Percentiles rank a stretch among this genome's conserved stretches.
phyloP scores from a whole-genome alignment of 2,329 filamentous ascomycete species.

The Mollisiaceae sp. region DNA sequence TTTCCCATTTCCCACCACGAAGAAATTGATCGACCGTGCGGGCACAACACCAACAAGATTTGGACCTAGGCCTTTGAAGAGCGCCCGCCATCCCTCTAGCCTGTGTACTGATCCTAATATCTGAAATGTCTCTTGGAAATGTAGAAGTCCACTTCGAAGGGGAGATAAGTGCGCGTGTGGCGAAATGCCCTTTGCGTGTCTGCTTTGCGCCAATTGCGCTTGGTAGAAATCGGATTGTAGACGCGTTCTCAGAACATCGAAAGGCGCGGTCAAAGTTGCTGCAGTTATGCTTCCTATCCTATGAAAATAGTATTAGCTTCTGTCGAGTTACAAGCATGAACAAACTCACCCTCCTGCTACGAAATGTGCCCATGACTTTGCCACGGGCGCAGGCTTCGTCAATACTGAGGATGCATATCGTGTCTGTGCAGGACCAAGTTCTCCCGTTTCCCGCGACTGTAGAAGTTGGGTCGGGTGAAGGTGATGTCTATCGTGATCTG shows the following conservation, averaged over 20 bases:
- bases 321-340: slow-evolving; percentile 5
- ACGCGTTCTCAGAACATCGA: slow-evolving; percentile 92
- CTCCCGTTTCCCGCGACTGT: slow-evolving; percentile 67
- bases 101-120: slow-evolving; percentile 83
- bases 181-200: slow-evolving; percentile 57
- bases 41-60: slow-evolving; percentile 91
- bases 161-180: slow-evolving; percentile 65
- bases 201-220: slow-evolving; percentile 72
- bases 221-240: slow-evolving; percentile 96
- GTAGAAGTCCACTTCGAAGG: slow-evolving; percentile 68
- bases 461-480: slow-evolving; percentile 45
- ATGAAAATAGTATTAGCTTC: slow-evolving; percentile 25
- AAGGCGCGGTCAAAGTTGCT: slow-evolving; percentile 88
- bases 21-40: slow-evolving; percentile 91
- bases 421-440: slow-evolving; percentile 52
- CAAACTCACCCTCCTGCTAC: slow-evolving; percentile 81
- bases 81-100: slow-evolving; percentile 80
- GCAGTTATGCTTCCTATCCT: slow-evolving; percentile 91
- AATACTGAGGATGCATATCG: slow-evolving; percentile 47
- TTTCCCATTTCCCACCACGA: slow-evolving; percentile 91
- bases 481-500: slow-evolving; percentile 25
- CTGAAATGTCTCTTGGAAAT: slow-evolving; percentile 84
- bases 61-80: slow-evolving; percentile 92
- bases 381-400: slow-evolving; percentile 51
- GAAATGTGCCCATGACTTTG: slow-evolving; percentile 91